Conservation (phyloP, 148 eudicot species). For the Fagopyrum esculentum region DNA sequence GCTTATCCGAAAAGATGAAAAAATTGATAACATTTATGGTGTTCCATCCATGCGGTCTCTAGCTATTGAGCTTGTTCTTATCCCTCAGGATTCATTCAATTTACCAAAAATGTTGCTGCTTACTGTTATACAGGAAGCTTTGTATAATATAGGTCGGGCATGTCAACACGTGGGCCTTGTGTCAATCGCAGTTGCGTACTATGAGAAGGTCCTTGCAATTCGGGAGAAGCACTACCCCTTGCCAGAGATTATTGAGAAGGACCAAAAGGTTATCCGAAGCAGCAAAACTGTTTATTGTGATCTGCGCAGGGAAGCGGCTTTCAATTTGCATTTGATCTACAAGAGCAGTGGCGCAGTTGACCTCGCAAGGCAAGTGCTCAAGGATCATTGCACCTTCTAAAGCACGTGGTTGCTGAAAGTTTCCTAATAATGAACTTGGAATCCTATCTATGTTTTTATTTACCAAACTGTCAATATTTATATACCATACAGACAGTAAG, state of each 20-base stretch:
- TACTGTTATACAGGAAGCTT: slow-evolving; percentile 46
- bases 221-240: slow-evolving; percentile 23
- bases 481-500: too few relatives aligned
- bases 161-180: slow-evolving; percentile 80
- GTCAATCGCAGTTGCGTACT: slow-evolving; percentile 59
- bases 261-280: slow-evolving; percentile 20
- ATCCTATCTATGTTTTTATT: too few relatives aligned
- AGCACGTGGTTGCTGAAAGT: too few relatives aligned
- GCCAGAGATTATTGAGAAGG: slow-evolving; percentile 40
- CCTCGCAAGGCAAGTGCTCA: slow-evolving; percentile 83
- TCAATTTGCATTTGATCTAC: slow-evolving; percentile 77
- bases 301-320: slow-evolving; percentile 89
- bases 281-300: slow-evolving; percentile 56
- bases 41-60: neutral
- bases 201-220: slow-evolving; percentile 68
- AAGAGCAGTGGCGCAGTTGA: slow-evolving; percentile 68
- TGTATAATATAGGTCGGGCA: slow-evolving; percentile 77
- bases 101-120: slow-evolving; percentile 1
- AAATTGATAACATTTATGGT: neutral
- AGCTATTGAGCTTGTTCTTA: neutral
- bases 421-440: too few relatives aligned
- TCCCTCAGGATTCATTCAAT: neutral
- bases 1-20: neutral
- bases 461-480: too few relatives aligned
- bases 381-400: slow-evolving; percentile 40